Evolutionary conservation across 169 alveolate species (phyloP), one percentile per base, ranked within the genome.

Genomic region (Toxoplasma gondii): DNA sequence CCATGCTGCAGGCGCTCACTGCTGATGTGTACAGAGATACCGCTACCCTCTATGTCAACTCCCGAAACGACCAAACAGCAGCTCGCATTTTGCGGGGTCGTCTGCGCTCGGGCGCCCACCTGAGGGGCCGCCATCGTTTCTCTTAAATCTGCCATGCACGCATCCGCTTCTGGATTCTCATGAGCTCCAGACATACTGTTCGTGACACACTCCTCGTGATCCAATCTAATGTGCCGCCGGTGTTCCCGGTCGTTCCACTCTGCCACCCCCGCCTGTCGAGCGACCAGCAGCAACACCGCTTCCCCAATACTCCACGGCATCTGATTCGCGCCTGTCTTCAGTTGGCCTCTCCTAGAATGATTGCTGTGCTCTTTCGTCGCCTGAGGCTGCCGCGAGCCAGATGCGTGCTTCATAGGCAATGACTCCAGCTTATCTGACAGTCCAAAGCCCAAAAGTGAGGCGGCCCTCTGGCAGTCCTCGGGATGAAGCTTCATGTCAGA

Each of bases 281-380:
- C 90, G 38, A 82, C 90, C 31, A 7, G 31, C 67, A 82, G 38
- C 43, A 82, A 31, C 17, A 41, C 90, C 34, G 90, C 90, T 49
- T 82, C 90, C 39, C 90, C 90, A 41, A 43, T 49, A 41, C 44
- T 82, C 90, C 90, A 82, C 38, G 90, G 90, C 41, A 82, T 0
- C 67, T 16, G 43, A 24, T 34, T 31, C 74, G 74, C n/a, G n/a
- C n/a, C 29, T 4, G 74, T 1, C n/a, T 16, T 16, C 1, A 64
- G 74, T 4, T 12, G 58, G 22, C 4, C 12, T 49, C 58, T 4
- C 58, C 58, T 49, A 4, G 58, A 49, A 12, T 12, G 58, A 7
- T 49, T 12, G 58, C 58, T 49, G 58, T 12, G 58, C 58, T 49
- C 58, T 49, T 49, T n/a, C n/a, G n/a, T 4, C 58, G 22, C 58